A percentile compares a stretch with the other conserved stretches of the same genome.
Conservation (phyloP, 768 basidiomycete genomes). For the Boletus subparvulus region DNA sequence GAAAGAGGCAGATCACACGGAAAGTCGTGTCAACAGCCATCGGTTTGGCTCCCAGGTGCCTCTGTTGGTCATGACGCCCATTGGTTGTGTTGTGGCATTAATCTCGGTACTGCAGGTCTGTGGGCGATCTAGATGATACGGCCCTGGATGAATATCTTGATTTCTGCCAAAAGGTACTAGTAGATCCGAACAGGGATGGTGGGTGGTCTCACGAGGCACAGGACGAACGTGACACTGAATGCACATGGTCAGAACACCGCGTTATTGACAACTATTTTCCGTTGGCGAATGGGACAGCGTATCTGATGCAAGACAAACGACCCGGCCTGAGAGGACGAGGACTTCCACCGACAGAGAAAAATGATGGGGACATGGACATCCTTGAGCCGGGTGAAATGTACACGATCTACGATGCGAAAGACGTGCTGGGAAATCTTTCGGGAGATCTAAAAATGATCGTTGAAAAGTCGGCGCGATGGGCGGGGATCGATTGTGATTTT, state of each 20-base stretch:
- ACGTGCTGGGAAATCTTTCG: slow-evolving; percentile 59
- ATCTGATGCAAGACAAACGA: background rate
- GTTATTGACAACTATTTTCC: slow-evolving; percentile 46
- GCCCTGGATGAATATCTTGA: slow-evolving; percentile 63
- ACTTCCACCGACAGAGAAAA: slow-evolving; percentile 9
- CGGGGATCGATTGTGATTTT: slow-evolving; percentile 53
- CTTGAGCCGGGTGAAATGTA: slow-evolving; percentile 59
- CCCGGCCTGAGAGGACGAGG: slow-evolving; percentile 2
- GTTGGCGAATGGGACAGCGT: slow-evolving; percentile 13
- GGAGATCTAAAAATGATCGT: slow-evolving; percentile 53
- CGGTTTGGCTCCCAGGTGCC: slow-evolving; percentile 44
- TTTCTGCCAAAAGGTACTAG: slow-evolving; percentile 60
- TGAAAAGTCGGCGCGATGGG: slow-evolving; percentile 49
- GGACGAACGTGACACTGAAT: slow-evolving; percentile 14
- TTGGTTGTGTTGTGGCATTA: slow-evolving; percentile 2
- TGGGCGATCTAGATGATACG: slow-evolving; percentile 49
- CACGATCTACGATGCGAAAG: slow-evolving; percentile 65
- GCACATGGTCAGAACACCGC: slow-evolving; percentile 25
- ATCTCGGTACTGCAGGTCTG: slow-evolving; percentile 41
- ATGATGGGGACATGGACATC: slow-evolving; percentile 4
- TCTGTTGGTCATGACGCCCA: slow-evolving; percentile 42
- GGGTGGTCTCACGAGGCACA: slow-evolving; percentile 12
- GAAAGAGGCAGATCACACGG: slow-evolving; percentile 36
- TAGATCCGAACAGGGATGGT: slow-evolving; percentile 32
- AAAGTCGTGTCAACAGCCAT: slow-evolving; percentile 29